Conservation (phyloP, 1,284 basidiomycete species). For the Coniferiporia weirii region DNA sequence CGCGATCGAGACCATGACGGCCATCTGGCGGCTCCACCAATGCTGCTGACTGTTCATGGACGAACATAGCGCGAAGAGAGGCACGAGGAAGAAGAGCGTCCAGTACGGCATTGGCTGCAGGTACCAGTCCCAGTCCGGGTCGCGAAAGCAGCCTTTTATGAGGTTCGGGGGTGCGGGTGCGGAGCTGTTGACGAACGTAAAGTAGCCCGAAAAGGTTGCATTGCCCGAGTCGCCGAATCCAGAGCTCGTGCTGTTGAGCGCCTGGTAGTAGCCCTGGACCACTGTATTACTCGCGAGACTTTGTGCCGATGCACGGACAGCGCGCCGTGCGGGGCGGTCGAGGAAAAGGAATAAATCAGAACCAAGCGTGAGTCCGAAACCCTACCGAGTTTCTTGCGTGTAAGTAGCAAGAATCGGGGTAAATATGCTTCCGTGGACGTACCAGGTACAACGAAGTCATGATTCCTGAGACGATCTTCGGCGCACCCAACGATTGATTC, state of each 20-base stretch:
- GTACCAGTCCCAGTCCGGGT: conserved; percentile 37
- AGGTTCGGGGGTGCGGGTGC: conserved; percentile 36
- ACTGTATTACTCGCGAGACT: conserved; percentile 44
- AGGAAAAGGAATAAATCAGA: conserved; percentile 81
- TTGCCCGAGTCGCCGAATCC: conserved; percentile 19
- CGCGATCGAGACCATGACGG: conserved; percentile 37
- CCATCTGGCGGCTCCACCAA: conserved; percentile 32
- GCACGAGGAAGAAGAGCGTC: conserved; percentile 36
- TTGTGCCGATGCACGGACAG: conserved; percentile 47
- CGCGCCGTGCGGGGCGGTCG: conserved; percentile 53
- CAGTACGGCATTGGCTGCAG: conserved; percentile 33
- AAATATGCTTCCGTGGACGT: conserved; percentile 22
- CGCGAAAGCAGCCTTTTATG: conserved; percentile 35
- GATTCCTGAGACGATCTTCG: conserved; percentile 71
- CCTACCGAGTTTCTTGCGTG: conserved; percentile 32
- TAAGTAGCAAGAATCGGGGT: conserved; percentile 10
- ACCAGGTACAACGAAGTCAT: conserved; percentile 86
- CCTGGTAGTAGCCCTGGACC: conserved; percentile 61
- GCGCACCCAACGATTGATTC: conserved; percentile 35
- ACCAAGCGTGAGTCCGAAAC: conserved; percentile 85
- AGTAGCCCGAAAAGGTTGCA: conserved; percentile 59
- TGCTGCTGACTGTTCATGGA: conserved; percentile 39
- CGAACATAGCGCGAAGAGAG: conserved; percentile 34
- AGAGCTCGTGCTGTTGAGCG: conserved; percentile 52
- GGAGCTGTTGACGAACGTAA: conserved; percentile 65